phyloP scores from a whole-genome alignment of 164 flowering plant species.

The Berberis vulgaris region DNA sequence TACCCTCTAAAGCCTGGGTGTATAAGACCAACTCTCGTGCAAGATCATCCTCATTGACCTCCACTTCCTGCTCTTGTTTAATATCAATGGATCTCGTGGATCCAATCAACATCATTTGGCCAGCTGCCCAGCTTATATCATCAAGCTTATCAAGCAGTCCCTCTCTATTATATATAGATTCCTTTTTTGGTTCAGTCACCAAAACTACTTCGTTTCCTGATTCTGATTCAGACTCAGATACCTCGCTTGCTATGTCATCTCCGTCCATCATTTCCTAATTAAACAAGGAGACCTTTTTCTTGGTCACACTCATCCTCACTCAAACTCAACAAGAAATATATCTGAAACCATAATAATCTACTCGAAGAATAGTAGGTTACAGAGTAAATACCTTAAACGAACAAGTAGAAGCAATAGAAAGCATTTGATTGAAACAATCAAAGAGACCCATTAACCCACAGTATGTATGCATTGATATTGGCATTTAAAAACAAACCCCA shows the following conservation, averaged over 20 bases:
- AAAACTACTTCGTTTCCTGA: conserved; percentile 37
- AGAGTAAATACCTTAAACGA: too few species aligned
- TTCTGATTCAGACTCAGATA: conserved; percentile 39
- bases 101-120: conserved; percentile 77
- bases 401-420: too few species aligned
- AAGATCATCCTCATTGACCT: conserved; percentile 79
- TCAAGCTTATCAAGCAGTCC: conserved; percentile 67
- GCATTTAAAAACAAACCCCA: too few species aligned
- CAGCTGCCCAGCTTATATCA: conserved; percentile 87
- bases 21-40: conserved; percentile 72
- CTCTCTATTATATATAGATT: conserved; percentile 47
- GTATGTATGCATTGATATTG: too few species aligned
- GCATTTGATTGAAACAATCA: too few species aligned
- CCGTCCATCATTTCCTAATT: conserved; percentile 17
- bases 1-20: conserved; percentile 80
- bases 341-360: not conserved
- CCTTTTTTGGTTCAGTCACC: conserved; percentile 55
- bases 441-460: too few species aligned
- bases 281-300: not conserved
- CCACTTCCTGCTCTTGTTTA: conserved; percentile 52
- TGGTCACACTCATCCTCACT: not conserved
- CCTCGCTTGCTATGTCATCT: conserved; percentile 20
- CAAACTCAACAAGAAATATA: not conserved
- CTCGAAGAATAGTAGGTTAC: too few species aligned
- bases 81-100: conserved; percentile 47